Percentiles rank a stretch among this genome's conserved stretches.
These are phyloP conservation scores for Fusarium subtropicale DNA, from an alignment of 2,329 filamentous ascomycete species.

Conservation along the genomic window DNA sequence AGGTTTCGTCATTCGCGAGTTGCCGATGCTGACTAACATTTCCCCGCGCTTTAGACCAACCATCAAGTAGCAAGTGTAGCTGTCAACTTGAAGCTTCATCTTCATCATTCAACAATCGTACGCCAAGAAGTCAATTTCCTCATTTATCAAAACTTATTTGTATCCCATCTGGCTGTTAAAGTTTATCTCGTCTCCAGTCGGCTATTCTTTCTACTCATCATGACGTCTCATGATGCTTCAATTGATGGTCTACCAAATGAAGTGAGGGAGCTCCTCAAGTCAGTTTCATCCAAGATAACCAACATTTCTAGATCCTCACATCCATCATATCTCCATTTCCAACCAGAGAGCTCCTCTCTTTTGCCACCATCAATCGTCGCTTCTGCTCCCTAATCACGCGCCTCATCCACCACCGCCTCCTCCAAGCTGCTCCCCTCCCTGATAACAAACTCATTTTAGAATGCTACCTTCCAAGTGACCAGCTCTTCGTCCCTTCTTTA, in stretches of 20 bases:
- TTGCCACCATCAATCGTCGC: slow-evolving; percentile 70
- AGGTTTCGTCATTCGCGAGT: slow-evolving; percentile 36
- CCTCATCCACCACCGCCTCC: slow-evolving; percentile 73
- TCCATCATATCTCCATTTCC: slow-evolving; percentile 57
- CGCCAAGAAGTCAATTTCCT: background rate
- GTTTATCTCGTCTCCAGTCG: background rate
- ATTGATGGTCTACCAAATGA: slow-evolving; percentile 38
- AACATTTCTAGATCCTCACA: slow-evolving; percentile 21
- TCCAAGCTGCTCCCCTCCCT: slow-evolving; percentile 50
- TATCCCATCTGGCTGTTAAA: background rate
- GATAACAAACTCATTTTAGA: slow-evolving; percentile 76
- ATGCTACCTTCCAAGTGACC: slow-evolving; percentile 79
- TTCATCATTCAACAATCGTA: background rate
- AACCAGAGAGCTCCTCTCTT: slow-evolving; percentile 64
- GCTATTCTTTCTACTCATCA: slow-evolving; percentile 2
- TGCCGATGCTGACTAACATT: slow-evolving; percentile 43
- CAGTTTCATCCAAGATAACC: background rate
- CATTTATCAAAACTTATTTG: background rate
- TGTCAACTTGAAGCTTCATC: slow-evolving; percentile 24
- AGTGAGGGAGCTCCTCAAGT: slow-evolving; percentile 13
- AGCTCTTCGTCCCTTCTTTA: slow-evolving; percentile 75
- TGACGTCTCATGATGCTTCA: slow-evolving; percentile 20
- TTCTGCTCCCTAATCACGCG: slow-evolving; percentile 72
- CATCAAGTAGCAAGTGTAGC: slow-evolving; percentile 1
- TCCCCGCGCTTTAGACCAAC: slow-evolving; percentile 30